These are phyloP conservation scores for Fusarium sp. DNA, from an alignment of 2,329 filamentous ascomycete genomes.

Conservation along the genomic window DNA sequence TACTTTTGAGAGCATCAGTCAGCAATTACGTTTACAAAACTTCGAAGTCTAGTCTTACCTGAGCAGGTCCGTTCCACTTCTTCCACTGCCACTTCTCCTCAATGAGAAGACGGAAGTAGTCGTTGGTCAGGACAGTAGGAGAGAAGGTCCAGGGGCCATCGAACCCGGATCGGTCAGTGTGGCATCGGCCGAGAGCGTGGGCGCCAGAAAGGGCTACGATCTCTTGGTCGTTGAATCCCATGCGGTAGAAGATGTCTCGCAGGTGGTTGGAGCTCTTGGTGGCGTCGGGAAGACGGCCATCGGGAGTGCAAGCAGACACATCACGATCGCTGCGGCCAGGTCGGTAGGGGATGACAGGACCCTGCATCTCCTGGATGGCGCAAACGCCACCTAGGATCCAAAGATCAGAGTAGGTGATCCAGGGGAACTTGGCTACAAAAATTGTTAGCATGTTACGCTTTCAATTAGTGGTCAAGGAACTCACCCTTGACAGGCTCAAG, in stretches of 20 bases:
- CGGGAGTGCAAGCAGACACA: conserved; percentile 86
- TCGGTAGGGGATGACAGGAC: conserved; percentile 87
- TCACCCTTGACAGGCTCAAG: conserved; percentile 88
- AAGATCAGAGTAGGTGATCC: conserved; percentile 96
- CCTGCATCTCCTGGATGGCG: conserved; percentile 95
- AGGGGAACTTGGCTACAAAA: conserved; percentile 76
- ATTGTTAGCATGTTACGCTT: conserved; percentile 11
- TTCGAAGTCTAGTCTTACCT: conserved; percentile 51
- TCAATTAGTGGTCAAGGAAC: conserved; percentile 39
- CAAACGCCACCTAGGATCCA: conserved; percentile 91
- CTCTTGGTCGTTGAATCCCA: conserved; percentile 98
- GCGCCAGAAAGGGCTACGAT: conserved; percentile 91
- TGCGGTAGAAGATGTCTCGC: conserved; percentile 91
- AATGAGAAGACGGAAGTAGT: conserved; percentile 89
- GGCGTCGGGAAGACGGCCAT: conserved; percentile 87
- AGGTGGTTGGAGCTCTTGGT: conserved; percentile 83
- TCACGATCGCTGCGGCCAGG: conserved; percentile 87
- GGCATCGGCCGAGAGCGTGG: conserved; percentile 90
- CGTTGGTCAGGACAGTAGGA: conserved; percentile 91
- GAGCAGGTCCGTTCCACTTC: conserved; percentile 92
- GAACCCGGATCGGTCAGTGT: conserved; percentile 88
- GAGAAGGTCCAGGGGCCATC: conserved; percentile 93
- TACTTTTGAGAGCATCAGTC: conserved; percentile 63
- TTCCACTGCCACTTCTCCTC: conserved; percentile 93
- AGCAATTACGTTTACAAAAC: neutral